These are phyloP conservation scores for Annona cherimola DNA, from an alignment of 164 flowering plant genomes.

Conservation along the genomic window DNA sequence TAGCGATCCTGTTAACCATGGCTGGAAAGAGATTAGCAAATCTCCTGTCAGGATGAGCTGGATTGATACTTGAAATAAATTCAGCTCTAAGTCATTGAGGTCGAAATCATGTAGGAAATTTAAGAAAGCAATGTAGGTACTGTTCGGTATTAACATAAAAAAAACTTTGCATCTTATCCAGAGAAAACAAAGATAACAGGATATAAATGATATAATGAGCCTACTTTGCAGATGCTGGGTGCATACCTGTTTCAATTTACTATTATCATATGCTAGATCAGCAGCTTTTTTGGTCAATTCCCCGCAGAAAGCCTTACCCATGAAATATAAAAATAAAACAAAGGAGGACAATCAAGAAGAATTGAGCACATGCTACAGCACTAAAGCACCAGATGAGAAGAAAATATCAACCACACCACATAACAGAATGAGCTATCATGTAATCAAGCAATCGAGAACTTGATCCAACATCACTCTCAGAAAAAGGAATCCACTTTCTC, in stretches of 20 bases:
- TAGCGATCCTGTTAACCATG: background rate
- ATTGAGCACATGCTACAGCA: background rate
- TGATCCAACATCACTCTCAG: background rate
- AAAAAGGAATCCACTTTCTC: background rate
- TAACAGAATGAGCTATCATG: background rate
- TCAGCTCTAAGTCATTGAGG: background rate
- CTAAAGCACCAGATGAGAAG: background rate
- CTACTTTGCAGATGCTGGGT: slow-evolving; percentile 12
- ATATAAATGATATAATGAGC: slow-evolving; percentile 8
- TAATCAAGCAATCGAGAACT: background rate
- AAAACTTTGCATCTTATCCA: background rate
- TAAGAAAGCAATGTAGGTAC: background rate
- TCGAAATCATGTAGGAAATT: background rate
- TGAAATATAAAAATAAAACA: background rate
- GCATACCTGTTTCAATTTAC: slow-evolving; percentile 59
- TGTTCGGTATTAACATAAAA: background rate
- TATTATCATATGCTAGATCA: slow-evolving; percentile 57
- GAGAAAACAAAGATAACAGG: background rate
- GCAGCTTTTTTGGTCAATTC: slow-evolving; percentile 68
- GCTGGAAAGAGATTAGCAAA: background rate
- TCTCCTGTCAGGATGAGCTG: background rate
- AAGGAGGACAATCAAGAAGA: background rate
- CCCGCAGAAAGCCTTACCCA: slow-evolving; percentile 62
- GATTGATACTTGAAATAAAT: background rate
- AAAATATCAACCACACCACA: background rate